Evolutionary conservation across 352 stramenopile species (phyloP).

Genomic region (Thalassiosira mediterranea): DNA sequence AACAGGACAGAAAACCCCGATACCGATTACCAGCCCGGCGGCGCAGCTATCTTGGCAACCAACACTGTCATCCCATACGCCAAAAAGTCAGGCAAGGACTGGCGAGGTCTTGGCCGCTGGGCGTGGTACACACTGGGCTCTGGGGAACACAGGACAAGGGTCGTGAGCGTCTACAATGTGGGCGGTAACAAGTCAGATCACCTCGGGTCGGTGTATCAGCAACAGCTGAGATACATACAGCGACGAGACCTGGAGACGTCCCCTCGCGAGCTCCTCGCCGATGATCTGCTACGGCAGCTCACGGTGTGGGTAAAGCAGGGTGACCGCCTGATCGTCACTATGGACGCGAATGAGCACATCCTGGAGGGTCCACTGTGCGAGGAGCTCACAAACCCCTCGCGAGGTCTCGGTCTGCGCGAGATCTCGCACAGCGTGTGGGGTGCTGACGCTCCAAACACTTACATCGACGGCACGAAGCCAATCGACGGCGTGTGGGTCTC

Average conservation of each 20-base stretch:
- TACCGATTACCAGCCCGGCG: conserved; percentile 4
- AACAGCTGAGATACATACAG: conserved; percentile 30
- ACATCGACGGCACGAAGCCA: conserved; percentile 11
- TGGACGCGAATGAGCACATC: conserved; percentile 19
- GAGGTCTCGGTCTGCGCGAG: neutral
- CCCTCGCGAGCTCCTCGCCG: conserved; percentile 15
- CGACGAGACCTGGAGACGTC: neutral
- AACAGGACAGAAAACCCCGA: neutral
- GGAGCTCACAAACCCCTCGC: neutral
- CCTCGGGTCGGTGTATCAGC: conserved; percentile 19
- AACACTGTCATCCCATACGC: neutral
- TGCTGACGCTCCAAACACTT: conserved; percentile 15
- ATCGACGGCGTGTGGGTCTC: conserved; percentile 25
- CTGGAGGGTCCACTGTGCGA: neutral
- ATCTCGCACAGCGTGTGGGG: neutral
- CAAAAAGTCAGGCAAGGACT: conserved; percentile 2
- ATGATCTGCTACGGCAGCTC: conserved; percentile 20
- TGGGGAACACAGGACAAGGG: conserved; percentile 1
- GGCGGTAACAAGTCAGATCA: conserved; percentile 1
- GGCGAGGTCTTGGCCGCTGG: conserved; percentile 11
- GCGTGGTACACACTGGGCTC: conserved; percentile 2
- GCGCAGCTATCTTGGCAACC: conserved; percentile 5
- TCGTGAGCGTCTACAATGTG: conserved; percentile 5
- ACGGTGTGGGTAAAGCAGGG: conserved; percentile 5
- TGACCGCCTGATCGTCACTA: conserved; percentile 28